Conservation (phyloP, 2,329 filamentous ascomycete genomes). For the Hypoxylon rubiginosum region DNA sequence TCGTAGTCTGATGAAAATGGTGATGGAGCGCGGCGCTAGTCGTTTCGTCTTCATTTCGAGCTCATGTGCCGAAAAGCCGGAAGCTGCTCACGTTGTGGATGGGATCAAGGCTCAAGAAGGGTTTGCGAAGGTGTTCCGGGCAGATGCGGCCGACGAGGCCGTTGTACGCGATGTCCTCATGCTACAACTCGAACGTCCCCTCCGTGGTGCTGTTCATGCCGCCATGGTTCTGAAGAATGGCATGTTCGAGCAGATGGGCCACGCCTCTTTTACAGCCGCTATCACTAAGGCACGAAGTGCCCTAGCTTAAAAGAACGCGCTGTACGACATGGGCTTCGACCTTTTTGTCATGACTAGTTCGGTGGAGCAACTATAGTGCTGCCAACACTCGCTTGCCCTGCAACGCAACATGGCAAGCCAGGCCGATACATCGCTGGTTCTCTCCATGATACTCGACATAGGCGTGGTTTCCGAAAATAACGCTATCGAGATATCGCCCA, state of each 20-base stretch:
- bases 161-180: slow-evolving; percentile 37
- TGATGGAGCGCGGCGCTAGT: slow-evolving; percentile 50
- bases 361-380: slow-evolving; percentile 44
- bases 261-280: slow-evolving; percentile 11
- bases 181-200: slow-evolving; percentile 7
- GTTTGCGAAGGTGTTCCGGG: slow-evolving; percentile 42
- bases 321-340: slow-evolving; percentile 29
- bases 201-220: slow-evolving; percentile 46
- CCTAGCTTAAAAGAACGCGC: slow-evolving; percentile 26
- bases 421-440: slow-evolving; percentile 27
- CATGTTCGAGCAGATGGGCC: slow-evolving; percentile 31
- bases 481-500: slow-evolving; percentile 44
- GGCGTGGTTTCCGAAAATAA: slow-evolving; percentile 44
- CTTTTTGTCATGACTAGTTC: slow-evolving; percentile 48
- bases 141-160: slow-evolving; percentile 39
- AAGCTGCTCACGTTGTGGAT: slow-evolving; percentile 40
- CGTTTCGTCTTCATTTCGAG: slow-evolving; percentile 52
- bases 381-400: slow-evolving; percentile 42
- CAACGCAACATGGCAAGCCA: slow-evolving; percentile 20
- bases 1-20: slow-evolving; percentile 51
- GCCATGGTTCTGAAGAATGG: slow-evolving; percentile 45
- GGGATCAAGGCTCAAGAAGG: slow-evolving; percentile 42
- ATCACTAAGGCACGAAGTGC: slow-evolving; percentile 39
- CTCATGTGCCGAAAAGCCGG: slow-evolving; percentile 46
- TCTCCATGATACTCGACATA: slow-evolving; percentile 43